Evolutionary conservation across 208 protist genomes (phyloP).

Genomic region (Crithidia expoeki): DNA sequence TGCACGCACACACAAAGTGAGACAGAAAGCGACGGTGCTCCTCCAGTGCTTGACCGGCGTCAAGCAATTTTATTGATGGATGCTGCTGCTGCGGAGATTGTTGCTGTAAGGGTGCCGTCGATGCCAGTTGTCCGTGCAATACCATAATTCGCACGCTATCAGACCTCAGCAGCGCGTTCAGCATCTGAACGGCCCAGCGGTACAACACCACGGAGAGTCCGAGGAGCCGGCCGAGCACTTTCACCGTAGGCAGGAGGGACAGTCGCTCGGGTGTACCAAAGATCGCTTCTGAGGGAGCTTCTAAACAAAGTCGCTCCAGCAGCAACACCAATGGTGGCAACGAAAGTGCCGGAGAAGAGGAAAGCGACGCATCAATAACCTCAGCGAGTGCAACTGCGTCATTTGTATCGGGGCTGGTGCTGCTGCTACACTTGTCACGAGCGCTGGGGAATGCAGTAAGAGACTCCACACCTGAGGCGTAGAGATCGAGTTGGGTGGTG

Average conservation of each 20-base stretch:
- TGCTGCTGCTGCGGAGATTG: neutral
- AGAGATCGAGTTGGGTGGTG: conserved; percentile 13
- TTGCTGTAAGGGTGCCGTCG: neutral
- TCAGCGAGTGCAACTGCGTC: neutral
- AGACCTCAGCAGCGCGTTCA: conserved; percentile 18
- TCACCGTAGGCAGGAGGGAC: conserved; percentile 41
- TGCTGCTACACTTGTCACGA: neutral
- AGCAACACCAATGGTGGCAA: conserved; percentile 8
- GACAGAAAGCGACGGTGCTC: conserved; percentile 7
- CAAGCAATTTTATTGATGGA: neutral
- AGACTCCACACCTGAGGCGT: conserved; percentile 19
- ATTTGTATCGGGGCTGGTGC: neutral
- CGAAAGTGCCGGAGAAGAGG: conserved; percentile 25
- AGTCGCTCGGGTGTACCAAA: conserved; percentile 42
- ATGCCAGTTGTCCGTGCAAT: neutral
- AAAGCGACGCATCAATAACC: neutral
- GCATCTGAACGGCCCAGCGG: conserved; percentile 27
- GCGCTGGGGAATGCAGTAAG: neutral
- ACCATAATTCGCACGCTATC: conserved; percentile 8
- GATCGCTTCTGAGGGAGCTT: conserved; percentile 42
- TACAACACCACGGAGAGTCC: conserved; percentile 49
- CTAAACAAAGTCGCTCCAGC: conserved; percentile 53
- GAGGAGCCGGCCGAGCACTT: conserved; percentile 32
- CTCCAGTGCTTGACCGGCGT: neutral
- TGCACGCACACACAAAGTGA: neutral